Conservation (phyloP, 306 rosid genomes). For the Hippophae tibetana region DNA sequence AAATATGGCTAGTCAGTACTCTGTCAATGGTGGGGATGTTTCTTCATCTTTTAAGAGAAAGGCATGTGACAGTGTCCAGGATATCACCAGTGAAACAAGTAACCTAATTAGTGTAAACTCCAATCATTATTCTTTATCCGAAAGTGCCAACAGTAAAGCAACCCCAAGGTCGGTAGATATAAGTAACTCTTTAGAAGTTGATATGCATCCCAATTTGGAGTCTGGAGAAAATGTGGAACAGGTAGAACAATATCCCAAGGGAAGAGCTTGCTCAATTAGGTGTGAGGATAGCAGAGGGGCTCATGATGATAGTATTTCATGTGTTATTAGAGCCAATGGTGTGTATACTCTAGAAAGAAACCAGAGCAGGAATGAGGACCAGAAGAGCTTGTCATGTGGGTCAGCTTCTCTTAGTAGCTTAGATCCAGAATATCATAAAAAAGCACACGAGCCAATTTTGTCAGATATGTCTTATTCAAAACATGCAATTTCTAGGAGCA, state of each 20-base stretch:
- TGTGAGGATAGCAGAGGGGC: constrained; percentile 30
- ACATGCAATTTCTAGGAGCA: constrained; percentile 28
- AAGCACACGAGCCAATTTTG: constrained; percentile 29
- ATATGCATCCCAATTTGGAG: constrained; percentile 15
- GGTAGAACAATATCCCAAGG: constrained; percentile 5
- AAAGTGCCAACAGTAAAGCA: constrained; percentile 47
- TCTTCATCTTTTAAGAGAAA: constrained; percentile 42
- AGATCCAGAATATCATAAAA: constrained; percentile 37
- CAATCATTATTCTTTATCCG: constrained; percentile 50
- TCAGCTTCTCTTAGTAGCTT: constrained; percentile 43
- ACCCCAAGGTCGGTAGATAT: constrained; percentile 22
- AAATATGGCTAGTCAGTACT: constrained; percentile 38
- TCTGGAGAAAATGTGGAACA: constrained; percentile 7
- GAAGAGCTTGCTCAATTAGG: constrained; percentile 17
- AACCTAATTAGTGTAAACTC: constrained; percentile 40
- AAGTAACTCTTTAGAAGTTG: constrained; percentile 15
- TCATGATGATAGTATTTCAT: constrained; percentile 48
- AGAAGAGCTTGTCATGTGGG: constrained; percentile 24
- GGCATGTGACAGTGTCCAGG: constrained; percentile 45
- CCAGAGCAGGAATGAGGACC: constrained; percentile 31
- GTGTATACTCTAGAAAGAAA: constrained; percentile 23
- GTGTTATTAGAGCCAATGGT: constrained; percentile 52
- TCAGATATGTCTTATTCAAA: constrained; percentile 32
- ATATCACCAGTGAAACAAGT: constrained; percentile 50
- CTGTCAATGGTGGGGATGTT: constrained; percentile 40